phyloP scores from a whole-genome alignment of 2,329 filamentous ascomycete genomes.

The Neofusicoccum sp. region DNA sequence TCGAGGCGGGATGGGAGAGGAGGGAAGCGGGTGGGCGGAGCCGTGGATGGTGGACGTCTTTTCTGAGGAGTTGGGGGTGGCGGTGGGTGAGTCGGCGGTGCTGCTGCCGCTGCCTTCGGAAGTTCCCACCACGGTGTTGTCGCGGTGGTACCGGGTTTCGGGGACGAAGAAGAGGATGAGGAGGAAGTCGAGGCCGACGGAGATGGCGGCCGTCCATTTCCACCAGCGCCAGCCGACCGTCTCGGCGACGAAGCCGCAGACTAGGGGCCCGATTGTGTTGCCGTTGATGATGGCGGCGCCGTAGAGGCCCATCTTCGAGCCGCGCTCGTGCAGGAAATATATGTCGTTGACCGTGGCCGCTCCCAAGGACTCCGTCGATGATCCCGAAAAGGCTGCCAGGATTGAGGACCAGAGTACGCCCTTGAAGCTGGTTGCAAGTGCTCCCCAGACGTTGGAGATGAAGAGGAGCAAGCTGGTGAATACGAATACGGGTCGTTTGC shows the following conservation, averaged over 20 bases:
- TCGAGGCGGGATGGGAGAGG: slow-evolving; percentile 29
- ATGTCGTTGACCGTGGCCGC: slow-evolving; percentile 39
- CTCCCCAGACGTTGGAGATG: slow-evolving; percentile 48
- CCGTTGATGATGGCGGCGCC: slow-evolving; percentile 42
- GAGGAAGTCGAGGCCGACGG: slow-evolving; percentile 34
- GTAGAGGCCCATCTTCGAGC: slow-evolving; percentile 39
- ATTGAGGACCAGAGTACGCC: slow-evolving; percentile 48
- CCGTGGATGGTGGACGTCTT: neutral
- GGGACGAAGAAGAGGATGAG: slow-evolving; percentile 38
- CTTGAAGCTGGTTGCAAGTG: slow-evolving; percentile 40
- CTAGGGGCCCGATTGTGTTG: slow-evolving; percentile 40
- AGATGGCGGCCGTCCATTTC: slow-evolving; percentile 39
- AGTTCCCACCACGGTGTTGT: no score
- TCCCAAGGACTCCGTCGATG: slow-evolving; percentile 46
- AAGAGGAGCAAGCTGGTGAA: slow-evolving; percentile 46
- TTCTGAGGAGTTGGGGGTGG: neutral
- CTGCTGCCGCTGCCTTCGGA: neutral
- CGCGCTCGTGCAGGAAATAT: slow-evolving; percentile 35
- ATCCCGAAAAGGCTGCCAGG: slow-evolving; percentile 46
- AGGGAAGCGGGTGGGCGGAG: neutral
- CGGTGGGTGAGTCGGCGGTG: neutral
- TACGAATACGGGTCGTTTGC: slow-evolving; percentile 49
- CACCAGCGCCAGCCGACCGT: slow-evolving; percentile 42
- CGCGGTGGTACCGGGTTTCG: slow-evolving; percentile 38
- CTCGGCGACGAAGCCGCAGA: slow-evolving; percentile 42